Evolutionary conservation across 2,329 filamentous ascomycete species (phyloP).

Genomic region (Calonectria ilicicola): DNA sequence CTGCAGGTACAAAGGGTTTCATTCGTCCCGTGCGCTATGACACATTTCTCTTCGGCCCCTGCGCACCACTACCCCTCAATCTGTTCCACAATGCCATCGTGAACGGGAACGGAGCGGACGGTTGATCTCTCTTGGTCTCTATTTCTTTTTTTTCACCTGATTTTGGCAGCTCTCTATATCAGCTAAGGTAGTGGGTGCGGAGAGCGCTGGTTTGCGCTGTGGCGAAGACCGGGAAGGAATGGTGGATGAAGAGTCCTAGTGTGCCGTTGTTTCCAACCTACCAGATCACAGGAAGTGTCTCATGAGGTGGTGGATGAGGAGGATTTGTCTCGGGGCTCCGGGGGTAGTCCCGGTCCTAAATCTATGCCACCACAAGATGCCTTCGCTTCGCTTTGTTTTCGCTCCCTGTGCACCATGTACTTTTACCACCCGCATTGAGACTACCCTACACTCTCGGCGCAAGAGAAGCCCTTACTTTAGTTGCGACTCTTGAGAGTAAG

Average conservation of each 20-base stretch:
- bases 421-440: background rate
- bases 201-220: background rate
- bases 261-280: background rate
- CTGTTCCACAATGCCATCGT: slow-evolving; percentile 3
- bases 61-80: background rate
- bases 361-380: background rate
- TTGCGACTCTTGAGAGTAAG: background rate
- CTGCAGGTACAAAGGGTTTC: slow-evolving; percentile 13
- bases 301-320: background rate
- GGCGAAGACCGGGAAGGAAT: background rate
- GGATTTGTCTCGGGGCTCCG: slow-evolving; percentile 5
- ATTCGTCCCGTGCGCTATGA: background rate
- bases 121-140: background rate
- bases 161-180: background rate
- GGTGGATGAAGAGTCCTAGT: background rate
- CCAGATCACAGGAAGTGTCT: slow-evolving; percentile 8
- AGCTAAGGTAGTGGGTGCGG: background rate
- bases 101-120: background rate
- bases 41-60: background rate
- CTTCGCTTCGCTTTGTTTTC: background rate
- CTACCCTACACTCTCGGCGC: background rate
- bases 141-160: background rate
- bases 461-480: background rate
- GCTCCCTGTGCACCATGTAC: background rate
- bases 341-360: background rate